Conservation (phyloP, 2,329 filamentous ascomycete species). For the Talaromyces sp. region DNA sequence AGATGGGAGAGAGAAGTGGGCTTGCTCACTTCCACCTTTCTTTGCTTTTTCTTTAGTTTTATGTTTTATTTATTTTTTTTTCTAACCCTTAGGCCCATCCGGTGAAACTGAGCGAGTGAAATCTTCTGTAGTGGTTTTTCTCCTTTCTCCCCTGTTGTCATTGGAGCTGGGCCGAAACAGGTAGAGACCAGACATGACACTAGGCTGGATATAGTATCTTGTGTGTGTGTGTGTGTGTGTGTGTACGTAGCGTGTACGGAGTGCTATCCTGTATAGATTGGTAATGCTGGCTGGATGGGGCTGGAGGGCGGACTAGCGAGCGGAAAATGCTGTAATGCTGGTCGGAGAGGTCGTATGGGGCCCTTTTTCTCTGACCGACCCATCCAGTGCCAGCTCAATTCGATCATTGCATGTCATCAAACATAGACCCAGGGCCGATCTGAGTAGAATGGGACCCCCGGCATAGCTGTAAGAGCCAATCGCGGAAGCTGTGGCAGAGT, state of each 20-base stretch:
- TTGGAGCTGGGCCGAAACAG: constrained; percentile 12
- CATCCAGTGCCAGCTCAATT: constrained; percentile 6
- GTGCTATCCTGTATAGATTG: constrained; percentile 2
- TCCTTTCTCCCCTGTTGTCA: constrained; percentile 5
- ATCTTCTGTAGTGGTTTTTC: background rate
- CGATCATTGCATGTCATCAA: constrained; percentile 14
- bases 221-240: constrained; percentile 7
- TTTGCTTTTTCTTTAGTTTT: constrained; percentile 6
- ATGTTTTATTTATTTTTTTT: too few relatives aligned
- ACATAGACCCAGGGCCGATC: constrained; percentile 15
- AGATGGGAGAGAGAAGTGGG: constrained; percentile 9
- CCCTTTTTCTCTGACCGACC: constrained; percentile 11
- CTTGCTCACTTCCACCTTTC: background rate
- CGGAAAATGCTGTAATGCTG: constrained; percentile 10
- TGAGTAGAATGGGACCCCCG: constrained; percentile 8
- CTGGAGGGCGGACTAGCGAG: constrained; percentile 11
- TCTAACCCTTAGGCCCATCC: constrained; percentile 4
- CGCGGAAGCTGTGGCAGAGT: constrained; percentile 18
- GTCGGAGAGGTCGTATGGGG: constrained; percentile 18
- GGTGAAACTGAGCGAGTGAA: constrained; percentile 8
- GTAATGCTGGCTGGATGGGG: constrained; percentile 6
- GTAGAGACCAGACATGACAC: constrained; percentile 12
- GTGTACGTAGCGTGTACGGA: constrained; percentile 7
- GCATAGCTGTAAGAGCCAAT: constrained; percentile 17
- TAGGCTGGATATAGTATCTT: constrained; percentile 11